These are phyloP conservation scores for Pistacia atlantica DNA, from an alignment of 345 rosid genomes.

Conservation along the genomic window DNA sequence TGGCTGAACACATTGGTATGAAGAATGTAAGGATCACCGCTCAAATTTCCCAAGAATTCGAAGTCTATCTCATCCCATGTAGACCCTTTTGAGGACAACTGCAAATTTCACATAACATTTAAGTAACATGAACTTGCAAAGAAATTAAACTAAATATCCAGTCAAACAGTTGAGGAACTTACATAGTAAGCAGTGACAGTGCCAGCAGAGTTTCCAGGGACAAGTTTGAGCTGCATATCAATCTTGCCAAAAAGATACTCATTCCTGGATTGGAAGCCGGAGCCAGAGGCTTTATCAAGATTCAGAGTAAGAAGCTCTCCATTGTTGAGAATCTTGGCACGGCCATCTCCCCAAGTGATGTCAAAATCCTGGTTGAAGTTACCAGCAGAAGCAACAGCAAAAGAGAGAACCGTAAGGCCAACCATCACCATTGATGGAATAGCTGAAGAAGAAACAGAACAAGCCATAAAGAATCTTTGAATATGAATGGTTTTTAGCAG, in stretches of 20 bases:
- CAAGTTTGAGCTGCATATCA: slow-evolving; percentile 51
- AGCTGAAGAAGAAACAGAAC: background rate
- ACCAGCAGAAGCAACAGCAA: background rate
- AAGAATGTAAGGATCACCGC: slow-evolving; percentile 66
- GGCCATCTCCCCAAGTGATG: slow-evolving; percentile 45
- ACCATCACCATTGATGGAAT: background rate
- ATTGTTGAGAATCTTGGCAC: slow-evolving; percentile 32
- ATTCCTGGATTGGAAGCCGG: slow-evolving; percentile 48
- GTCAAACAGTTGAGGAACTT: slow-evolving; percentile 2
- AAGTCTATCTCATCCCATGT: slow-evolving; percentile 74
- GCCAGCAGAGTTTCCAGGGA: slow-evolving; percentile 57
- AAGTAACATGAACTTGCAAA: background rate
- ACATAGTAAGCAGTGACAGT: slow-evolving; percentile 58
- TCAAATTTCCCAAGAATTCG: slow-evolving; percentile 71
- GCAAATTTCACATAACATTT: slow-evolving; percentile 6
- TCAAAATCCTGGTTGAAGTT: slow-evolving; percentile 39
- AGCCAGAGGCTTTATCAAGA: slow-evolving; percentile 51
- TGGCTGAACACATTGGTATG: slow-evolving; percentile 69
- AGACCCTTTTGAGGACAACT: slow-evolving; percentile 59
- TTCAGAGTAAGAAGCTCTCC: slow-evolving; percentile 39
- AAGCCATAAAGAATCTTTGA: background rate
- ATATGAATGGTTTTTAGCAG: background rate
- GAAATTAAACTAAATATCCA: too few relatives aligned
- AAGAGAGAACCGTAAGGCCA: background rate
- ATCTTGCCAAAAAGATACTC: slow-evolving; percentile 42